These are phyloP conservation scores for Claviceps paspali DNA, from an alignment of 2,329 filamentous ascomycete species.

Conservation along the genomic window DNA sequence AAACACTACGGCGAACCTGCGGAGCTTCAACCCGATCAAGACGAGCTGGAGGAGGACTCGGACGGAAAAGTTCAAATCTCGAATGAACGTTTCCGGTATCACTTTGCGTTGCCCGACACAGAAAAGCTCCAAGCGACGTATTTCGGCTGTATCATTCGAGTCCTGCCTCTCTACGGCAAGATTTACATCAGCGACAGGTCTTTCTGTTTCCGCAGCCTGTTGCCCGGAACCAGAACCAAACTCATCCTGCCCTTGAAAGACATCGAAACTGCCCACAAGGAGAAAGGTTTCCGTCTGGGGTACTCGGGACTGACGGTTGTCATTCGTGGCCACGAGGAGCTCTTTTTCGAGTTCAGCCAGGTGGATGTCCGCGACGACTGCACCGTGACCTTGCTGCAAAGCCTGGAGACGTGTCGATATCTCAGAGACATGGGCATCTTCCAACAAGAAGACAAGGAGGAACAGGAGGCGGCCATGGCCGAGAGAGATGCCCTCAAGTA, in stretches of 20 bases:
- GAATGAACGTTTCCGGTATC: conserved; percentile 70
- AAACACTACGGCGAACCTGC: conserved; percentile 65
- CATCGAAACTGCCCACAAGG: conserved; percentile 84
- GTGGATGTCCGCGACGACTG: conserved; percentile 77
- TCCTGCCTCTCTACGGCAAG: conserved; percentile 87
- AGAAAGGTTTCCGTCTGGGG: conserved; percentile 84
- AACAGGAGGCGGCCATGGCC: conserved; percentile 58
- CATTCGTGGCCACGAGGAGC: conserved; percentile 82
- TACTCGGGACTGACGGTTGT: conserved; percentile 87
- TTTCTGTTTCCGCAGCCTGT: conserved; percentile 84
- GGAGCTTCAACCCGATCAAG: conserved; percentile 36
- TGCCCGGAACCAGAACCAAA: conserved; percentile 83
- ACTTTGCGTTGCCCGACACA: conserved; percentile 74
- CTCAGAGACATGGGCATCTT: conserved; percentile 55
- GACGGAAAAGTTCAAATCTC: conserved; percentile 49
- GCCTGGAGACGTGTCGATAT: conserved; percentile 56
- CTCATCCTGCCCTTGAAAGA: conserved; percentile 81
- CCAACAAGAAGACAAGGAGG: conserved; percentile 51
- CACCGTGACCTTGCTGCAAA: conserved; percentile 62
- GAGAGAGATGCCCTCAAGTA: conserved; percentile 71
- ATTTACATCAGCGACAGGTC: conserved; percentile 81
- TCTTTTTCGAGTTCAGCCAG: conserved; percentile 86
- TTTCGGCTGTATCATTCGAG: conserved; percentile 80
- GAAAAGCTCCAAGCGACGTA: conserved; percentile 82
- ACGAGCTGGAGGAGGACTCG: conserved; percentile 39